phyloP scores from a whole-genome alignment of 495 filamentous ascomycete genomes.

The Penicillium macrosclerotiorum region DNA sequence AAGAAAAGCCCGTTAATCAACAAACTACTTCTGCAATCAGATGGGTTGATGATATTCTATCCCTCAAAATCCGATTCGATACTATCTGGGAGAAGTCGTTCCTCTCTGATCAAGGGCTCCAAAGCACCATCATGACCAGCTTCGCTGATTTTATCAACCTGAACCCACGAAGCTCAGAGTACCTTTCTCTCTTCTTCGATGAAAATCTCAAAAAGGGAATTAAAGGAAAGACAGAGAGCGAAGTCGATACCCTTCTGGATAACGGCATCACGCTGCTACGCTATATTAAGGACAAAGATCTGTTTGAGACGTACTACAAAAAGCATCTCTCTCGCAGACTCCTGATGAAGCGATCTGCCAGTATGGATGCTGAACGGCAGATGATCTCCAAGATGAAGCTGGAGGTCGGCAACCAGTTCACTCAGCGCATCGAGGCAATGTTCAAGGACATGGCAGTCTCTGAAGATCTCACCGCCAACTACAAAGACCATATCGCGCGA shows the following conservation, averaged over 20 bases:
- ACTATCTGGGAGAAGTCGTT: slow-evolving; percentile 69
- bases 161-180: slow-evolving; percentile 80
- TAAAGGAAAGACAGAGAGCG: slow-evolving; percentile 85
- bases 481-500: slow-evolving; percentile 63
- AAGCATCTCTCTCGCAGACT: slow-evolving; percentile 88
- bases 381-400: slow-evolving; percentile 97
- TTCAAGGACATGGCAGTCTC: slow-evolving; percentile 96
- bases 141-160: slow-evolving; percentile 90
- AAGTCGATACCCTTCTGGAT: slow-evolving; percentile 84
- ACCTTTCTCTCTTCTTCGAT: slow-evolving; percentile 94
- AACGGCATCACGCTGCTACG: slow-evolving; percentile 85
- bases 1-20: slow-evolving; percentile 53
- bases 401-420: slow-evolving; percentile 92
- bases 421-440: slow-evolving; percentile 90
- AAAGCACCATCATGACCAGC: slow-evolving; percentile 77
- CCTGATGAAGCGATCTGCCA: slow-evolving; percentile 80
- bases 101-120: slow-evolving; percentile 68
- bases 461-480: slow-evolving; percentile 75
- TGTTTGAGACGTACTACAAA: slow-evolving; percentile 98
- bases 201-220: slow-evolving; percentile 93
- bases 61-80: slow-evolving; percentile 88
- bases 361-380: slow-evolving; percentile 85
- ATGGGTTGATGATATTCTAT: slow-evolving; percentile 91
- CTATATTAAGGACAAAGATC: slow-evolving; percentile 87
- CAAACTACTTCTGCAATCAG: slow-evolving; percentile 82